Base-by-base conservation (phyloP, 805 yeast species). In the Saccharomyces jurei region DNA sequence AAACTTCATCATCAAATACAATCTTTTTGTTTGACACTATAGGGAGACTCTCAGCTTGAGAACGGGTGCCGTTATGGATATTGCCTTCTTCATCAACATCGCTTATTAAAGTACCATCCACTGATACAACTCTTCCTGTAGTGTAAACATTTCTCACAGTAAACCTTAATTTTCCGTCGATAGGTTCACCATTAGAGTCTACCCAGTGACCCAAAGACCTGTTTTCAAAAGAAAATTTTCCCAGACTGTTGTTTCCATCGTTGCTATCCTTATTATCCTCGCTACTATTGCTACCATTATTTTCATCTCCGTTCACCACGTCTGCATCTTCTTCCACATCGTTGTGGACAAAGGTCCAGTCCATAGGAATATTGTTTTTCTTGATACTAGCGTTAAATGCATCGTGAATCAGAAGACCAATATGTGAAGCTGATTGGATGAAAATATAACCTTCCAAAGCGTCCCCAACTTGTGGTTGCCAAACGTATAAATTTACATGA, bases 321-420 rank as follows among this genome's bases (percentile, higher is more conserved):
- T 56, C 56, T 5, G 51, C 57, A n/a, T 62, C 63, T 26, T 66
- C 71, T 62, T 86, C 92, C 26, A 78, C 83, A 66, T 89, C 89
- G 63, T 79, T 82, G 51, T 94, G 92, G 52, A 88, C 78, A 71
- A 92, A 94, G 32, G 76, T 75, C 99, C 99, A 94, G 49, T 76
- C 79, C 46, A 75, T 72, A n/a, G 99, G 99, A 57, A 94, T 90
- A 62, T 82, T 84, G 66, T 79, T 84, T 67, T 87, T 83, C 71
- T 87, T 89, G 58, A 94, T 89, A 49, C 92, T 83, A 25, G 97
- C 97, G 72, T 94, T 94, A 75, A 94, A 94, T 0, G 96, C 89
- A 72, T 94, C 98, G 68, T 89, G 91, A 50, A 94, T 77, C 60
- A 94, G 78, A 57, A 94, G 76, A 56, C 97, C 98, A 63, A 94